These are phyloP conservation scores for Helminthosporium solani DNA, from an alignment of 2,329 filamentous ascomycete species.

Conservation along the genomic window DNA sequence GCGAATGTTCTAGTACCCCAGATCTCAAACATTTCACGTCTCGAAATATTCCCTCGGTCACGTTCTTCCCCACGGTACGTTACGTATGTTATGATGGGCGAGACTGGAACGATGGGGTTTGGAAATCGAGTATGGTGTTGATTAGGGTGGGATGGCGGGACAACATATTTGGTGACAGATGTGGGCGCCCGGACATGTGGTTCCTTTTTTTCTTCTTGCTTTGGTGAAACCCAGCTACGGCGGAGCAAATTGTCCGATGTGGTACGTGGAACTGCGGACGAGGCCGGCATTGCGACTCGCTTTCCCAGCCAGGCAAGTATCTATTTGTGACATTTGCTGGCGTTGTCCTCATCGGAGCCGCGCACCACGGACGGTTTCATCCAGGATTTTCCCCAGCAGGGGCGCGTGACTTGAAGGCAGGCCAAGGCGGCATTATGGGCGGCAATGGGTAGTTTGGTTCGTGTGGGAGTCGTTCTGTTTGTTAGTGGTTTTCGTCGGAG, in stretches of 20 bases:
- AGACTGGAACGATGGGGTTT: slow-evolving; percentile 12
- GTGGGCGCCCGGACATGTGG: slow-evolving; percentile 13
- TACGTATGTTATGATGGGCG: slow-evolving; percentile 13
- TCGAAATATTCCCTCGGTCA: slow-evolving; percentile 20
- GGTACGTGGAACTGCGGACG: slow-evolving; percentile 17
- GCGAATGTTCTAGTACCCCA: slow-evolving; percentile 30
- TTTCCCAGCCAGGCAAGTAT: slow-evolving; percentile 19
- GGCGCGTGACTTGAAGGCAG: slow-evolving; percentile 4
- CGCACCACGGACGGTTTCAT: slow-evolving; percentile 8
- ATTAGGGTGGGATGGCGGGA: background rate
- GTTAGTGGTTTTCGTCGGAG: slow-evolving; percentile 22
- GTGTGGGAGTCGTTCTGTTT: slow-evolving; percentile 14
- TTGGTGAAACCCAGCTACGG: slow-evolving; percentile 7
- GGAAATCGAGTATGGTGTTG: slow-evolving; percentile 10
- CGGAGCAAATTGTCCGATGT: slow-evolving; percentile 22
- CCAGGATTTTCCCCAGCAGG: background rate
- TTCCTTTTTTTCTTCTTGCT: slow-evolving; percentile 24
- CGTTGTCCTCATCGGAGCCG: background rate
- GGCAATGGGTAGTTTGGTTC: slow-evolving; percentile 12
- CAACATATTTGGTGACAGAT: slow-evolving; percentile 15
- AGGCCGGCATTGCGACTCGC: slow-evolving; percentile 11
- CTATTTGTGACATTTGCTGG: slow-evolving; percentile 6
- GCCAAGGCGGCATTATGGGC: slow-evolving; percentile 12
- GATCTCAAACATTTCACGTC: slow-evolving; percentile 29
- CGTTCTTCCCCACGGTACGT: slow-evolving; percentile 21